Percentiles rank a stretch among this genome's conserved stretches.
Evolutionary conservation across 352 stramenopile genomes (phyloP).

Genomic region (Pythium pyrilobum): DNA sequence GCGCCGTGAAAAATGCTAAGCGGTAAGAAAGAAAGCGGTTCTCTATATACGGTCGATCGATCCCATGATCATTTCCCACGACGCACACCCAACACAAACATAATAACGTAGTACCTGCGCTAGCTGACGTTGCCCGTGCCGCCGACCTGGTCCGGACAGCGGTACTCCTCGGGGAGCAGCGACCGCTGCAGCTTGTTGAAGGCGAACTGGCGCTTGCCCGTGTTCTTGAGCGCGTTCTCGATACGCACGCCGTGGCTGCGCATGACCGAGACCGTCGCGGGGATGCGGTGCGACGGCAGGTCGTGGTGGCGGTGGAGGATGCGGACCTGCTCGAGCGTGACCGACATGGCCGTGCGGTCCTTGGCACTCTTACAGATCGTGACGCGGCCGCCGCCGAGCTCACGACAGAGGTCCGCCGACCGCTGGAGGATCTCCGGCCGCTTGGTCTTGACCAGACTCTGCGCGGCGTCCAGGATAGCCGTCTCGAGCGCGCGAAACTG

Average conservation of each 20-base stretch:
- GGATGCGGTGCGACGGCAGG: conserved; percentile 62
- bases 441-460: conserved; percentile 85
- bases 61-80: too few species aligned
- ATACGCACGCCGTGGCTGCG: conserved; percentile 83
- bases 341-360: conserved; percentile 97
- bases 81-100: too few species aligned
- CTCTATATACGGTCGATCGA: conserved; percentile 15
- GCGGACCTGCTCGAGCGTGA: conserved; percentile 93
- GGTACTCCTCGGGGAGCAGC: conserved; percentile 80
- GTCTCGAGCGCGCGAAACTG: conserved; percentile 61
- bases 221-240: conserved; percentile 89
- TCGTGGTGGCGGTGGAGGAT: conserved; percentile 84
- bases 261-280: conserved; percentile 83
- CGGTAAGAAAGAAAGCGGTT: too few species aligned
- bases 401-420: conserved; percentile 71
- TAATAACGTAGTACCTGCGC: background rate
- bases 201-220: conserved; percentile 81
- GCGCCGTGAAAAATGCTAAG: too few species aligned
- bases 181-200: conserved; percentile 90
- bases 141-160: conserved; percentile 77
- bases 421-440: conserved; percentile 80
- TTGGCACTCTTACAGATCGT: conserved; percentile 98
- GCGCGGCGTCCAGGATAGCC: conserved; percentile 65
- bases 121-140: conserved; percentile 83
- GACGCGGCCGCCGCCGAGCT: conserved; percentile 87